phyloP scores from a whole-genome alignment of 2,329 filamentous ascomycete genomes.

The Rosellinia necatrix region DNA sequence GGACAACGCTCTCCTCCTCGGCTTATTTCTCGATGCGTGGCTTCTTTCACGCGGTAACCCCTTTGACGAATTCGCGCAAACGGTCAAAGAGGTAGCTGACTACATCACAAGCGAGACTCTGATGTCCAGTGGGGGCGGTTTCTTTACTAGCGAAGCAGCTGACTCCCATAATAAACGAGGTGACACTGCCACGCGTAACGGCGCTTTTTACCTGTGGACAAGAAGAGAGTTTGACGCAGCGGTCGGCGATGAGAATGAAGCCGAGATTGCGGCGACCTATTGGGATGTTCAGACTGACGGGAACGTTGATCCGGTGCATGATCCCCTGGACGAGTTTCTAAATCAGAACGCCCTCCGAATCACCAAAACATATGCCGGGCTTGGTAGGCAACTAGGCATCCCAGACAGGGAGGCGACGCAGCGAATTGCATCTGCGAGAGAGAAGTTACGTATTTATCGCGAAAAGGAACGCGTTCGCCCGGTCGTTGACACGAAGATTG shows the following conservation, averaged over 20 bases:
- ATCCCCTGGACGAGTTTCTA: conserved; percentile 91
- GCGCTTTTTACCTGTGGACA: conserved; percentile 95
- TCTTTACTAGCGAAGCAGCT: conserved; percentile 87
- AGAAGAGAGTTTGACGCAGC: conserved; percentile 81
- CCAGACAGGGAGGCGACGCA: conserved; percentile 69
- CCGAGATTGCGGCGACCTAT: conserved; percentile 77
- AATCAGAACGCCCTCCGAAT: conserved; percentile 88
- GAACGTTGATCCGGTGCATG: conserved; percentile 80
- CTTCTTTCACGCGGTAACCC: conserved; percentile 56
- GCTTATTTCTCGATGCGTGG: conserved; percentile 86
- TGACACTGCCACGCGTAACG: conserved; percentile 83
- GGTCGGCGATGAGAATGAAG: conserved; percentile 66
- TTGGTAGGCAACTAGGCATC: conserved; percentile 77
- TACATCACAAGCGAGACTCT: conserved; percentile 79
- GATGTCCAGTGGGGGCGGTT: conserved; percentile 70
- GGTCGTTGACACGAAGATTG: conserved; percentile 83
- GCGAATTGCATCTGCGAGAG: conserved; percentile 68
- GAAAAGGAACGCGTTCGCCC: conserved; percentile 77
- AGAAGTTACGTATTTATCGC: conserved; percentile 71
- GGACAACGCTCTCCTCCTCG: conserved; percentile 85
- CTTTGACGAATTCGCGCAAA: conserved; percentile 74
- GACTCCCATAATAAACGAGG: conserved; percentile 78
- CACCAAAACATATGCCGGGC: conserved; percentile 66
- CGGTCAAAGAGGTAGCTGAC: conserved; percentile 81
- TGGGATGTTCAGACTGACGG: conserved; percentile 85